Conservation (phyloP, 768 basidiomycete genomes). For the Pholiota conissans region DNA sequence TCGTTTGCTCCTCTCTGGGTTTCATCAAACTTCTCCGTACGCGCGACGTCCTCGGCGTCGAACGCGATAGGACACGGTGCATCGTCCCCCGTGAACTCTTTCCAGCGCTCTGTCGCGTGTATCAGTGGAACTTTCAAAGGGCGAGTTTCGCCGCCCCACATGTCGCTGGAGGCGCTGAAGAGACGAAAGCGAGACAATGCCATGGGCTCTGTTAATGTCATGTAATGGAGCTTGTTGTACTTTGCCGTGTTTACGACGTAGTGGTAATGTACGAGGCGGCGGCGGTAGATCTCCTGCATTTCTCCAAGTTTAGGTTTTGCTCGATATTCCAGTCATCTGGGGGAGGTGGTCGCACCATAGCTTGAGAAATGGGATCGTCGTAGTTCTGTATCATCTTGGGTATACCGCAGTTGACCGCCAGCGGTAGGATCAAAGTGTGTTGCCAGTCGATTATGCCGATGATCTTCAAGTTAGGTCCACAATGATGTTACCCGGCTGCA, state of each 20-base stretch:
- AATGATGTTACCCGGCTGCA: conserved; percentile 49
- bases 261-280: conserved; percentile 50
- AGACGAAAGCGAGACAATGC: conserved; percentile 37
- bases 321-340: conserved; percentile 40
- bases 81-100: conserved; percentile 35
- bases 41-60: conserved; percentile 42
- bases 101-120: conserved; percentile 41
- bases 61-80: conserved; percentile 47
- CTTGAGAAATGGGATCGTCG: conserved; percentile 37
- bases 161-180: conserved; percentile 40
- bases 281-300: conserved; percentile 38
- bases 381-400: conserved; percentile 20
- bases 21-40: conserved; percentile 37
- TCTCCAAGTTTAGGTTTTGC: conserved; percentile 30
- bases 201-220: conserved; percentile 37
- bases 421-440: conserved; percentile 52
- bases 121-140: conserved; percentile 47
- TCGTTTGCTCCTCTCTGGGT: conserved; percentile 28
- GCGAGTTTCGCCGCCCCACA: conserved; percentile 53
- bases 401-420: conserved; percentile 45
- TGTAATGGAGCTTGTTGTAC: conserved; percentile 45
- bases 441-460: conserved; percentile 55
- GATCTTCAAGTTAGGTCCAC: conserved; percentile 38
- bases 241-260: conserved; percentile 43
- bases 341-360: conserved; percentile 38